Evolutionary conservation across 768 basidiomycete species (phyloP).

Genomic region (Paxillus involutus): DNA sequence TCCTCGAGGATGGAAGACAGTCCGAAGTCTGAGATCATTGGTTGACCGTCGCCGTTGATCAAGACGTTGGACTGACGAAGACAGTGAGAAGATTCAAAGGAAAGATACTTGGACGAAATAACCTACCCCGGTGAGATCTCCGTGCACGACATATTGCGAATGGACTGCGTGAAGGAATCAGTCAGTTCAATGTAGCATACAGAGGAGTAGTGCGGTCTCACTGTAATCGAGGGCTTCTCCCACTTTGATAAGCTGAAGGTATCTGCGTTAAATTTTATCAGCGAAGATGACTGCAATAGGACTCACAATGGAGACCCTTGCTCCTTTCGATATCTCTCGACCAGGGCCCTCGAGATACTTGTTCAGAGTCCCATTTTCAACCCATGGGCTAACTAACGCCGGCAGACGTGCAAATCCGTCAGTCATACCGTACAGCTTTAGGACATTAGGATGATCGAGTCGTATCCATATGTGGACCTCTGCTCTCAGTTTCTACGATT

Average conservation of each 20-base stretch:
- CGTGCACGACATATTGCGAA: slow-evolving; percentile 1
- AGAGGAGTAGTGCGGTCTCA: slow-evolving; percentile 16
- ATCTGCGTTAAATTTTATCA: neutral
- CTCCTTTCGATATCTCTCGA: slow-evolving; percentile 34
- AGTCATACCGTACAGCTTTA: slow-evolving; percentile 36
- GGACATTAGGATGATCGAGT: slow-evolving; percentile 37
- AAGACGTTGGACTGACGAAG: slow-evolving; percentile 6
- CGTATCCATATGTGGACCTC: slow-evolving; percentile 40
- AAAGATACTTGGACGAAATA: neutral
- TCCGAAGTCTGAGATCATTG: slow-evolving; percentile 38
- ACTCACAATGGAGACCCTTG: slow-evolving; percentile 37
- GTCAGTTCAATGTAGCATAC: too few species aligned
- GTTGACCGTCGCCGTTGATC: neutral
- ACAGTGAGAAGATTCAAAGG: neutral
- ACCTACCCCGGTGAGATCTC: slow-evolving; percentile 10
- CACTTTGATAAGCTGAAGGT: slow-evolving; percentile 36
- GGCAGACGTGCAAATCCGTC: slow-evolving; percentile 37
- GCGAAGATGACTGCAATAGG: neutral
- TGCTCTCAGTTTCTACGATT: slow-evolving; percentile 22
- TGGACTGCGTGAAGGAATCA: neutral
- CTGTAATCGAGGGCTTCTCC: slow-evolving; percentile 40
- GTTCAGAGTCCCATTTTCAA: slow-evolving; percentile 38
- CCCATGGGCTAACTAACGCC: slow-evolving; percentile 44
- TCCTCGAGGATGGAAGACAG: slow-evolving; percentile 40
- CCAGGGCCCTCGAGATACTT: slow-evolving; percentile 39